Evolutionary conservation across 805 yeast genomes (phyloP).

Genomic region (Candida ulmi): DNA sequence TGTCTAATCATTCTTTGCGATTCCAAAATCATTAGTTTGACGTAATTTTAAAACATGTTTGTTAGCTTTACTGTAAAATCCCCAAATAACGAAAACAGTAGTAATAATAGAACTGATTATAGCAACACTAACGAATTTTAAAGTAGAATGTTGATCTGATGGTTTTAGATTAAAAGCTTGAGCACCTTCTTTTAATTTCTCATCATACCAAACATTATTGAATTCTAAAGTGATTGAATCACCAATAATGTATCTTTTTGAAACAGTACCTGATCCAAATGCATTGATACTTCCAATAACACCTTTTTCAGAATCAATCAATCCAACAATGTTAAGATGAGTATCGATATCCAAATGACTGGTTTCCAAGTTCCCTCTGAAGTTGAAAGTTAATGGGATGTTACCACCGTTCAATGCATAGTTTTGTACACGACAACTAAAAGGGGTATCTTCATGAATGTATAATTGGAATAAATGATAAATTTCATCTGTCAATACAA

Average conservation of each 20-base stretch:
- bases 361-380: constrained; percentile 63
- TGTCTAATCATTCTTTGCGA: constrained; percentile 13
- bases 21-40: constrained; percentile 13
- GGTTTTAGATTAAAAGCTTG: constrained; percentile 1
- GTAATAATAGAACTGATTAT: constrained; percentile 4
- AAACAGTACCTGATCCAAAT: constrained; percentile 48
- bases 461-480: constrained; percentile 72
- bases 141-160: neutral
- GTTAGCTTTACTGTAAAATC: constrained; percentile 2
- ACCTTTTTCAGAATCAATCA: constrained; percentile 27
- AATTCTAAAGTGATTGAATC: constrained; percentile 52
- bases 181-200: constrained; percentile 2
- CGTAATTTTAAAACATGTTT: constrained; percentile 10
- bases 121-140: constrained; percentile 2
- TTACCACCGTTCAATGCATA: constrained; percentile 29
- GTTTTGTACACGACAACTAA: constrained; percentile 59
- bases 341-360: constrained; percentile 66
- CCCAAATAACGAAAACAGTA: constrained; percentile 4
- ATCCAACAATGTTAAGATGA: constrained; percentile 42
- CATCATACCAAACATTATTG: constrained; percentile 50
- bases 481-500: constrained; percentile 54
- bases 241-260: constrained; percentile 61
- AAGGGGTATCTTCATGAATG: constrained; percentile 73
- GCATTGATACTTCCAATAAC: constrained; percentile 38
- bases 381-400: constrained; percentile 58